Base-by-base conservation (phyloP, 495 filamentous ascomycete species). In the Lophiotrema nucula region DNA sequence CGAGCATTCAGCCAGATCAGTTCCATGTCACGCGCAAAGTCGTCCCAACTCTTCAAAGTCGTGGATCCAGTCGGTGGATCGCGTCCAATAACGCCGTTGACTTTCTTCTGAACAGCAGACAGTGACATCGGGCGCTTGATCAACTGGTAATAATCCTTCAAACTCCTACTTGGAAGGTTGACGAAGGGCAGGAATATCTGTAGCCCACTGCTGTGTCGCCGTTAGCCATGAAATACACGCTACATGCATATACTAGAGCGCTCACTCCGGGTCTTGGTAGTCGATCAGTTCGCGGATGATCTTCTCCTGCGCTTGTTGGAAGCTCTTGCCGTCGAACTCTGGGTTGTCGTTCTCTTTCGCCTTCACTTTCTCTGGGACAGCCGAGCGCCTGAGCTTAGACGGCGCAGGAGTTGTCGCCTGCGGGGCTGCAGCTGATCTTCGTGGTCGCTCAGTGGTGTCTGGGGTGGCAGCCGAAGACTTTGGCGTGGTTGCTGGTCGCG, bases 1-100 rank as follows among this genome's bases (percentile, higher is more conserved):
- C 85, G 83, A 3, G 91, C 92, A 73, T 96, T 96, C 33, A 78
- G 81, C 88, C 90, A 95, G 25, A 96, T 85, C 50, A 85, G 80
- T 59, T 79, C 84, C 42, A 88, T 76, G 55, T 87, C 88, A 12
- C 87, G 81, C 70, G 91, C 89, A 55, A 96, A 92, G 2, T 82
- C 77, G 38, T 83, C 72, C 91, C 91, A 96, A 21, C 72, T 84
- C 60, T 87, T 87, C 69, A 90, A 86, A 27, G 87, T 82, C 24
- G 84, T 88, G 12, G 80, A 70, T n/a, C 80, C 82, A 1, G 87
- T 85, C 3, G 79, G 77, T 28, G 80, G 77, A 46, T 81, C 78
- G 50, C 85, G 77, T 11, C 86, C 86, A 49, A 83, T 81, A 22
- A 82, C 76, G 15, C 89, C 88, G 21, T 80, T 81, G 31, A 90